These are phyloP conservation scores for Penicillium paneum DNA, from an alignment of 2,329 filamentous ascomycete species.

Conservation along the genomic window DNA sequence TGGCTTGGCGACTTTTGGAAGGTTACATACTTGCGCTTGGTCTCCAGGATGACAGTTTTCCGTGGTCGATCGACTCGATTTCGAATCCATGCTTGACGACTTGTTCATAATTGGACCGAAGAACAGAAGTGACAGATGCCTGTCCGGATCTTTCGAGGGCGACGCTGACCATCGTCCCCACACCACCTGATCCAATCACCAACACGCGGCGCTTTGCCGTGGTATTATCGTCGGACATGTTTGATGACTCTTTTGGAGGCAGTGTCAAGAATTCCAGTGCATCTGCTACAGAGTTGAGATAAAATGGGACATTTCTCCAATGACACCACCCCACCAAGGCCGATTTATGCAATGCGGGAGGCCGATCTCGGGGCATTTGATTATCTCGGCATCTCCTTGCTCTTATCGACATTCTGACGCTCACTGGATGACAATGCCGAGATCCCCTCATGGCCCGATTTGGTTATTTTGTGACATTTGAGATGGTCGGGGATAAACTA, in stretches of 20 bases:
- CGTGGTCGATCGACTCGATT: slow-evolving; percentile 57
- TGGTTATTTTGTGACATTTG: neutral
- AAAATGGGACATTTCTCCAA: neutral
- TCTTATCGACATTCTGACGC: neutral
- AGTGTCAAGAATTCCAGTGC: neutral
- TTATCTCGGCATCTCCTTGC: neutral
- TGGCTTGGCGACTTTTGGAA: neutral
- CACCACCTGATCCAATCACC: slow-evolving; percentile 54
- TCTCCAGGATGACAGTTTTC: slow-evolving; percentile 48
- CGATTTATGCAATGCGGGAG: neutral
- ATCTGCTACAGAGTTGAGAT: neutral
- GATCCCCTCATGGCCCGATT: neutral
- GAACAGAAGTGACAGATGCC: slow-evolving; percentile 54
- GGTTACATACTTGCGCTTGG: slow-evolving; percentile 40
- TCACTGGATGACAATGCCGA: neutral
- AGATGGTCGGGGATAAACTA: neutral
- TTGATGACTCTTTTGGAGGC: neutral
- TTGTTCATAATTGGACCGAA: slow-evolving; percentile 55
- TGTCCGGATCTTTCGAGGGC: slow-evolving; percentile 52
- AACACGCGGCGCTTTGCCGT: slow-evolving; percentile 38
- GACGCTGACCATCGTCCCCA: slow-evolving; percentile 57
- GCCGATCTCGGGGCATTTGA: neutral
- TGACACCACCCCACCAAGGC: neutral
- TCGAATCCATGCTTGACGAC: slow-evolving; percentile 51
- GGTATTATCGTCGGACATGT: neutral